phyloP scores from a whole-genome alignment of 2,329 filamentous ascomycete genomes.

The Ambrosiella beaveri region DNA sequence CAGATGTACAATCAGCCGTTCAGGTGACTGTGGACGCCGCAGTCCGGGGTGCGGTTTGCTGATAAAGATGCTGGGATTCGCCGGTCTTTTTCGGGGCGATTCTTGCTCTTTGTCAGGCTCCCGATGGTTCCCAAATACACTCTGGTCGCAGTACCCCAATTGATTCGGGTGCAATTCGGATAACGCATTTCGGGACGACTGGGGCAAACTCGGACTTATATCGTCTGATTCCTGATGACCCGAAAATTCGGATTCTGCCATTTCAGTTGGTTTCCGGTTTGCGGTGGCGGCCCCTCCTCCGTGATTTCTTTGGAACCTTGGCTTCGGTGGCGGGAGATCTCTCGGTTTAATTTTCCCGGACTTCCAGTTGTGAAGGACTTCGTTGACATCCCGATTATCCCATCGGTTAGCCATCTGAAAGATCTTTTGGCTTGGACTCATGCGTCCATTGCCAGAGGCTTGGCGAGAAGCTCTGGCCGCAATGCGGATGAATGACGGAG shows the following conservation, averaged over 20 bases:
- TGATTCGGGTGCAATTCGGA: too few relatives aligned
- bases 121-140: too few relatives aligned
- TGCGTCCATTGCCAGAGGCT: conserved; percentile 32
- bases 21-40: background rate
- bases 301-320: background rate
- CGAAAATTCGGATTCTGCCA: too few relatives aligned
- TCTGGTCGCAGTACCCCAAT: too few relatives aligned
- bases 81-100: too few relatives aligned
- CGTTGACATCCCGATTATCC: conserved; percentile 41
- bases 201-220: too few relatives aligned
- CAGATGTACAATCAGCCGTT: background rate
- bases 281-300: background rate
- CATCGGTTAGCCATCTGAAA: conserved; percentile 43
- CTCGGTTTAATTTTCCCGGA: conserved; percentile 26
- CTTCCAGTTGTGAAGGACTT: conserved; percentile 38
- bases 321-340: conserved; percentile 1
- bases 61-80: conserved; percentile 2
- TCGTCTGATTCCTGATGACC: too few relatives aligned
- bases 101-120: background rate
- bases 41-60: conserved; percentile 3
- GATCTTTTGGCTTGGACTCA: conserved; percentile 36
- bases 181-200: too few relatives aligned
- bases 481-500: conserved; percentile 42
- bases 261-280: too few relatives aligned
- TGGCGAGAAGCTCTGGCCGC: conserved; percentile 39